These are phyloP conservation scores for Stagonosporopsis cucurbitacearum DNA, from an alignment of 2,329 filamentous ascomycete genomes.

Conservation along the genomic window DNA sequence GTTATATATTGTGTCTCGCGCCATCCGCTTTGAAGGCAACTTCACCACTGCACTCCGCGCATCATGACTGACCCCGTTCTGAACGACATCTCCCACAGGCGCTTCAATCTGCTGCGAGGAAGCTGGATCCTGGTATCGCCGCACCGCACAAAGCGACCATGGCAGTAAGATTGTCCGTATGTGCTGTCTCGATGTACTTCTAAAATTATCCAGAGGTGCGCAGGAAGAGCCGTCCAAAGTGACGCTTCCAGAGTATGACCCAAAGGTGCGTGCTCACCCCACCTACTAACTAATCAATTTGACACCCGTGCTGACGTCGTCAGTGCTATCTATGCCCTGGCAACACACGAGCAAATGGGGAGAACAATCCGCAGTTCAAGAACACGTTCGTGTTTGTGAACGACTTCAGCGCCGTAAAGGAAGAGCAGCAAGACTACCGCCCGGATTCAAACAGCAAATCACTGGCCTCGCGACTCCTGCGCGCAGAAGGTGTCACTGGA, in stretches of 20 bases:
- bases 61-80: constrained; percentile 63
- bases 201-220: constrained; percentile 50
- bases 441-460: constrained; percentile 58
- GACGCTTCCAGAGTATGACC: constrained; percentile 78
- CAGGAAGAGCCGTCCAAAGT: constrained; percentile 57
- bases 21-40: constrained; percentile 3
- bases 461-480: constrained; percentile 76
- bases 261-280: constrained; percentile 50
- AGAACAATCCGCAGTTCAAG: constrained; percentile 83
- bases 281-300: background rate
- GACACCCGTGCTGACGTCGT: constrained; percentile 28
- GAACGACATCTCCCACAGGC: constrained; percentile 90
- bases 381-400: constrained; percentile 95
- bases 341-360: constrained; percentile 86
- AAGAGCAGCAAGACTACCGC: constrained; percentile 82
- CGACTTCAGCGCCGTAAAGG: constrained; percentile 96
- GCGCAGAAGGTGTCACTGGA: constrained; percentile 85
- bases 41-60: constrained; percentile 1
- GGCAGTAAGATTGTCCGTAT: constrained; percentile 74
- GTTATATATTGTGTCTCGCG: constrained; percentile 13
- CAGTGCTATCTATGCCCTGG: constrained; percentile 94
- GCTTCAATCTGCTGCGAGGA: constrained; percentile 89
- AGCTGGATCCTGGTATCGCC: constrained; percentile 95
- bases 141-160: constrained; percentile 94
- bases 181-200: background rate